Conservation (phyloP, 2,329 filamentous ascomycete genomes). For the Fusarium secorum region DNA sequence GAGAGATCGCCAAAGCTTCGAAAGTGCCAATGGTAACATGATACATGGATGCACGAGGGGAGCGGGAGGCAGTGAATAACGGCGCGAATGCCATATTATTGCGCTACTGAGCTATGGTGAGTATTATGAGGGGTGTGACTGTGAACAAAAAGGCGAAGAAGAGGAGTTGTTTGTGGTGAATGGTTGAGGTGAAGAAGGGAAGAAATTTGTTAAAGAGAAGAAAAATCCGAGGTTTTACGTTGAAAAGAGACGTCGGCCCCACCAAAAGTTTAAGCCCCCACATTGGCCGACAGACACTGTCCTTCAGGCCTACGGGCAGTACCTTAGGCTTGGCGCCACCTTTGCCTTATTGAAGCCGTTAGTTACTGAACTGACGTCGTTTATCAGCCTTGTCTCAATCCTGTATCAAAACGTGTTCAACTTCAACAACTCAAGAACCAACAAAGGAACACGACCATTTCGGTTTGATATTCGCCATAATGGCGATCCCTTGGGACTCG, state of each 20-base stretch:
- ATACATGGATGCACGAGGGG: background rate
- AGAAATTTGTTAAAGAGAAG: constrained; percentile 5
- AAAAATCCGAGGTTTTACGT: constrained; percentile 29
- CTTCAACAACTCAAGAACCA: constrained; percentile 4
- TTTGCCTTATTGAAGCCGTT: constrained; percentile 26
- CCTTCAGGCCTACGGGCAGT: background rate
- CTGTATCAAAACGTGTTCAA: constrained; percentile 32
- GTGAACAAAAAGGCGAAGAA: background rate
- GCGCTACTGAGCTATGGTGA: constrained; percentile 25
- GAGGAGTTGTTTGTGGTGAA: background rate
- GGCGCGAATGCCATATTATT: constrained; percentile 14
- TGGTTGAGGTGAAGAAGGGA: constrained; percentile 21
- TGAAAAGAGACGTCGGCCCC: constrained; percentile 26
- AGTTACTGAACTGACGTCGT: constrained; percentile 34
- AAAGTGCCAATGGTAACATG: constrained; percentile 70
- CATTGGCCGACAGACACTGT: constrained; percentile 2
- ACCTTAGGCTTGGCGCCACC: constrained; percentile 22
- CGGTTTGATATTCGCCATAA: constrained; percentile 21
- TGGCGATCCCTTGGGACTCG: constrained; percentile 44
- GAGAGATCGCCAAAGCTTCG: constrained; percentile 83
- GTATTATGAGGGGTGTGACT: background rate
- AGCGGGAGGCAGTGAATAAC: constrained; percentile 1
- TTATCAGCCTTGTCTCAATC: constrained; percentile 24
- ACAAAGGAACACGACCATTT: background rate
- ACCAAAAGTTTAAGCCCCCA: constrained; percentile 15